Conservation (phyloP, 164 flowering plant genomes). For the Buxus sempervirens region DNA sequence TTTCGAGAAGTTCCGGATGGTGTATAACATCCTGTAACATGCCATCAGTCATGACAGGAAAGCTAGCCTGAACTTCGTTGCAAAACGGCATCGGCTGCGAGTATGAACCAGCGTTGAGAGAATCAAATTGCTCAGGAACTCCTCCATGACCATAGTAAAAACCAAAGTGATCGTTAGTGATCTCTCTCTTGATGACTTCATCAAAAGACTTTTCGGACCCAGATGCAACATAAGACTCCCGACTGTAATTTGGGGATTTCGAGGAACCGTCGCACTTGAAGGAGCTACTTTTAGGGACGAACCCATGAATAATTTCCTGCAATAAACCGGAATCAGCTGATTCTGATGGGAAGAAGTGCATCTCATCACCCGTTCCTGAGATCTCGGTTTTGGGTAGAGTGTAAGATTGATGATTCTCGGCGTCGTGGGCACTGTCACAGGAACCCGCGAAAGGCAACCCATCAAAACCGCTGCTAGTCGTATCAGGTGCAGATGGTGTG, state of each 20-base stretch:
- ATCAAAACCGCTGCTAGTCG: not conserved
- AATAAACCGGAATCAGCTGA: constrained; percentile 58
- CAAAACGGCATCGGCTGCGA: not conserved
- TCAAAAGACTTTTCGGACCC: not conserved
- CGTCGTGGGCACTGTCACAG: not conserved
- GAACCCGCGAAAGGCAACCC: not conserved
- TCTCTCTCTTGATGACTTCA: not conserved
- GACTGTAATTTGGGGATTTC: not conserved
- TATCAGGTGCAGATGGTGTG: not conserved
- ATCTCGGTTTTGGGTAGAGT: not conserved
- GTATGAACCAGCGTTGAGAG: constrained; percentile 10
- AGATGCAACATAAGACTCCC: not conserved
- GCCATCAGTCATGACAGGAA: constrained; percentile 12
- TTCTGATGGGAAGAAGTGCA: constrained; percentile 46
- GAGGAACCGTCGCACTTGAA: no score
- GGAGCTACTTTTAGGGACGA: constrained; percentile 14
- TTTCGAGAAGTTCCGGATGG: constrained; percentile 42
- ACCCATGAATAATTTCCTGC: constrained; percentile 61
- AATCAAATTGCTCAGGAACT: not conserved
- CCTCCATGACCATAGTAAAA: not conserved
- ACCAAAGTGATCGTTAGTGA: not conserved
- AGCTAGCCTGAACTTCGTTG: constrained; percentile 3
- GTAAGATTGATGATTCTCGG: constrained; percentile 2
- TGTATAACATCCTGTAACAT: constrained; percentile 40
- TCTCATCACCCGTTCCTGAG: constrained; percentile 9